phyloP scores from a whole-genome alignment of 2,329 filamentous ascomycete genomes.

The Colletotrichum noveboracense region DNA sequence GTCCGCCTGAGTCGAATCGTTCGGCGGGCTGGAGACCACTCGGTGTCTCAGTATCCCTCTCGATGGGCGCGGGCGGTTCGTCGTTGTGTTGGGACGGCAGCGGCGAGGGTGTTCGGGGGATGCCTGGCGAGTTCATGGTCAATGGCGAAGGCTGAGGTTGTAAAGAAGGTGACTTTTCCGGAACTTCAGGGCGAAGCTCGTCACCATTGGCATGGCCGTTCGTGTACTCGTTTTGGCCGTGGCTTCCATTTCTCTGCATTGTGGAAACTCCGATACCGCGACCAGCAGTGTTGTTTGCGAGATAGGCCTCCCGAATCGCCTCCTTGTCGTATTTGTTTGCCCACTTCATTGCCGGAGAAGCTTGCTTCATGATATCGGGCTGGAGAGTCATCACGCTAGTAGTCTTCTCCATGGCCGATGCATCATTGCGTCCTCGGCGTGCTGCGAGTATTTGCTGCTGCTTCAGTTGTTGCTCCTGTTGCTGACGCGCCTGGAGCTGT shows the following conservation, averaged over 20 bases:
- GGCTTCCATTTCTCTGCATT: constrained; percentile 44
- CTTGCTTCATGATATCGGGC: constrained; percentile 82
- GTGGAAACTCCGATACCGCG: constrained; percentile 62
- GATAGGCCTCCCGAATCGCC: constrained; percentile 82
- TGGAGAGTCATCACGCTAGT: constrained; percentile 90
- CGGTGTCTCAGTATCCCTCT: constrained; percentile 42
- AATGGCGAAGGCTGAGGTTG: constrained; percentile 27
- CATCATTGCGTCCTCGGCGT: constrained; percentile 62
- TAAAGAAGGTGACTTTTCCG: constrained; percentile 43
- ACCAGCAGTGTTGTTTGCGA: constrained; percentile 75
- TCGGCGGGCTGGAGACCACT: constrained; percentile 40
- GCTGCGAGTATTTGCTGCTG: constrained; percentile 33
- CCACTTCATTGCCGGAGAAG: constrained; percentile 96
- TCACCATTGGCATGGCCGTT: constrained; percentile 39
- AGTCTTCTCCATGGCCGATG: constrained; percentile 72
- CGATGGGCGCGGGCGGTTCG: constrained; percentile 31
- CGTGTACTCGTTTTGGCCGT: constrained; percentile 23
- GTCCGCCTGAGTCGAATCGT: constrained; percentile 33
- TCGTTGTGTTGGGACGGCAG: constrained; percentile 11
- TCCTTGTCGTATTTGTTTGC: constrained; percentile 94
- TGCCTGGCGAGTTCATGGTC: constrained; percentile 25
- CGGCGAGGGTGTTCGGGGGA: background rate
- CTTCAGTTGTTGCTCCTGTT: constrained; percentile 55
- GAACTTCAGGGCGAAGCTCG: constrained; percentile 43
- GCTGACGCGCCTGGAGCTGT: constrained; percentile 76